phyloP scores from a whole-genome alignment of 805 yeast genomes.

The Sugiyamaella floridensis region DNA sequence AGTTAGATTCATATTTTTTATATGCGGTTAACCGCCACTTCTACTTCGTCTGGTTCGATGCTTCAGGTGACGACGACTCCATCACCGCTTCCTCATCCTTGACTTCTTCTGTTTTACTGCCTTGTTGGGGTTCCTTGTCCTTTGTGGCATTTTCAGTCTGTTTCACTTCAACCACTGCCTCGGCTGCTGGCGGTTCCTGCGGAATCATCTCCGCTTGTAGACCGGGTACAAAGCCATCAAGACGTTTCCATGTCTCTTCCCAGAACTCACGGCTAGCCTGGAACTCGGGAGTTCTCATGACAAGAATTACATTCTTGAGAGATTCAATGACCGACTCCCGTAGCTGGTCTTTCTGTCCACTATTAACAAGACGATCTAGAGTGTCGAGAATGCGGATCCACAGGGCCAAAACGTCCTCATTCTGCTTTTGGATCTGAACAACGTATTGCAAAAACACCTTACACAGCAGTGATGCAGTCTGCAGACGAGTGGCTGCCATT shows the following conservation, averaged over 20 bases:
- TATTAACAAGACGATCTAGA: constrained; percentile 34
- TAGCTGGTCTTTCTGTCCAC: constrained; percentile 33
- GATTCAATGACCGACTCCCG: constrained; percentile 36
- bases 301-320: constrained; percentile 37
- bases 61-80: background rate
- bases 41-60: background rate
- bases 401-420: constrained; percentile 23
- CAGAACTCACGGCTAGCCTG: constrained; percentile 31
- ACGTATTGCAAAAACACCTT: constrained; percentile 52
- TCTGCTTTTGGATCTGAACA: constrained; percentile 23
- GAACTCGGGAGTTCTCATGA: constrained; percentile 30
- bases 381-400: constrained; percentile 35
- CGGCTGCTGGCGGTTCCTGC: background rate
- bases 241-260: constrained; percentile 31
- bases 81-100: background rate
- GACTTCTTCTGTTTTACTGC: background rate
- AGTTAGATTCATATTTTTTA: too few relatives aligned
- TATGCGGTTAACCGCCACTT: background rate
- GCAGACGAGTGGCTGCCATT: constrained; percentile 58
- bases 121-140: background rate
- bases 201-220: constrained; percentile 21
- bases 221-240: constrained; percentile 35
- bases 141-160: background rate
- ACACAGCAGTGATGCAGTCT: constrained; percentile 59
- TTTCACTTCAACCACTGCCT: background rate